A percentile compares a stretch with the other conserved stretches of the same genome.
phyloP scores from a whole-genome alignment of 106 monocot genomes.

The Dactylorhiza incarnata region DNA sequence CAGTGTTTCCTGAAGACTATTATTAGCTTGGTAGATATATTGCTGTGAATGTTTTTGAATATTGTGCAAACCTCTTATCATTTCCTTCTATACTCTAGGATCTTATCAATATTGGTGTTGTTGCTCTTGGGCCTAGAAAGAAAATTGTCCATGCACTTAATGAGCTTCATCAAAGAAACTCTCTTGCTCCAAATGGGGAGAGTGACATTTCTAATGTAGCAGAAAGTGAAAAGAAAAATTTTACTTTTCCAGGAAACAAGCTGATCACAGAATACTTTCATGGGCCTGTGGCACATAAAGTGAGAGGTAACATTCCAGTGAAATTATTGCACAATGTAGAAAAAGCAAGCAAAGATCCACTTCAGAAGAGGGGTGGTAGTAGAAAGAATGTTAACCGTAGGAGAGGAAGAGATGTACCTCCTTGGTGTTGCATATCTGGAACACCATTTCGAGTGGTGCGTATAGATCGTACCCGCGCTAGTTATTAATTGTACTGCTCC shows the following conservation, averaged over 20 bases:
- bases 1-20: neutral
- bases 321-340: conserved; percentile 12
- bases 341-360: conserved; percentile 17
- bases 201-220: conserved; percentile 5
- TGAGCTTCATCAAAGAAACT: conserved; percentile 40
- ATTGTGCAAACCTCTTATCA: neutral
- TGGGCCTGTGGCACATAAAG: conserved; percentile 21
- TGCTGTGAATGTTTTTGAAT: neutral
- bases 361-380: conserved; percentile 15
- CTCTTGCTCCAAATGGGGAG: conserved; percentile 5
- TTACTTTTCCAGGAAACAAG: conserved; percentile 44
- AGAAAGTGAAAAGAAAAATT: conserved; percentile 18
- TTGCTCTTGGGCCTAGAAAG: conserved; percentile 87
- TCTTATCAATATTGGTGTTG: conserved; percentile 64
- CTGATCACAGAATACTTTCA: conserved; percentile 87
- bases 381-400: conserved; percentile 16
- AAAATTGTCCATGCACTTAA: conserved; percentile 75
- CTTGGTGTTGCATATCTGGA: conserved; percentile 93
- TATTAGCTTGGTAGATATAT: neutral
- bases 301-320: conserved; percentile 7
- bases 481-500: neutral
- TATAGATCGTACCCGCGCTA: neutral
- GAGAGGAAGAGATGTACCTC: conserved; percentile 50
- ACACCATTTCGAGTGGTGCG: conserved; percentile 95
- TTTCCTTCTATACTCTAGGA: conserved; percentile 39